Evolutionary conservation across 1,284 basidiomycete species (phyloP).

Genomic region (Boletellus deceptivus): DNA sequence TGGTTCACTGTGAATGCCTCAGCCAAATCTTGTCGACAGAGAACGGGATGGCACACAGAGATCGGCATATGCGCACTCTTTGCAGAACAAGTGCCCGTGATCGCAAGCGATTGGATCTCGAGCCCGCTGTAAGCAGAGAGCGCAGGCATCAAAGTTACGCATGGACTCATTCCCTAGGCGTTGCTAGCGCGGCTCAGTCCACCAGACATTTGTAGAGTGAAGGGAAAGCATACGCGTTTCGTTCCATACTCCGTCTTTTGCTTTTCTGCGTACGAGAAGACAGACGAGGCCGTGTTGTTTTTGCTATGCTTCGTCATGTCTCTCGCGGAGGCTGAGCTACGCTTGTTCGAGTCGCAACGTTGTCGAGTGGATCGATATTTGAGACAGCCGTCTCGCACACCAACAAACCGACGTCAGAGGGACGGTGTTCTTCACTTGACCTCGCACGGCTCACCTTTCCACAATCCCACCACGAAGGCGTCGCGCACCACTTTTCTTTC

Average conservation of each 20-base stretch:
- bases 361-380: no score
- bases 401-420: no score
- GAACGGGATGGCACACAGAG: slow-evolving; percentile 49
- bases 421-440: no score
- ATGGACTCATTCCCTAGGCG: slow-evolving; percentile 88
- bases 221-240: slow-evolving; percentile 51
- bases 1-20: slow-evolving; percentile 62
- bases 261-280: slow-evolving; percentile 85
- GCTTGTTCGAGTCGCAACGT: no score
- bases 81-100: slow-evolving; percentile 88
- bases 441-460: no score
- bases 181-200: slow-evolving; percentile 47
- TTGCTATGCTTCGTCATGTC: slow-evolving; percentile 85
- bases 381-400: no score
- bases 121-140: slow-evolving; percentile 79
- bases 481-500: no score
- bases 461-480: no score
- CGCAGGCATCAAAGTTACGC: slow-evolving; percentile 84
- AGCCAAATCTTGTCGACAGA: neutral
- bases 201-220: neutral
- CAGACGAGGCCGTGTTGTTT: slow-evolving; percentile 83
- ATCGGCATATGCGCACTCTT: slow-evolving; percentile 80
- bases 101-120: slow-evolving; percentile 79
- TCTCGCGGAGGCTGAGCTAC: no score
- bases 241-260: slow-evolving; percentile 82